Percentiles rank a stretch among this genome's conserved stretches.
Evolutionary conservation across 1,139 yeast species (phyloP).

Genomic region (Nakaseomyces kungkrabaensis): DNA sequence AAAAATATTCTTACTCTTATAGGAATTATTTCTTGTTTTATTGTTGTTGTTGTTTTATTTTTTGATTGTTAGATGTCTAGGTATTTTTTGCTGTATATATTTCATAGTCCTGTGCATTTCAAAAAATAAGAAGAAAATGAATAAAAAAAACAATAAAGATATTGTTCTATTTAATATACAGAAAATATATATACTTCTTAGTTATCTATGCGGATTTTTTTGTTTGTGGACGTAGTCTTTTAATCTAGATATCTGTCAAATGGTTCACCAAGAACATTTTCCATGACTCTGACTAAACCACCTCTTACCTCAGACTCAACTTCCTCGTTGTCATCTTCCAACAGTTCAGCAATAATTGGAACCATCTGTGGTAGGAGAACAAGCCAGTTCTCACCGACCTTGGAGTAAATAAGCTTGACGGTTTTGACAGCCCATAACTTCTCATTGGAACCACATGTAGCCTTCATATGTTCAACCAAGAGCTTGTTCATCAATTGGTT

Average conservation of each 20-base stretch:
- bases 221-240: not conserved
- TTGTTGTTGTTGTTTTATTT: too few relatives aligned
- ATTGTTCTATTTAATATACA: too few relatives aligned
- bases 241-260: slow-evolving; percentile 76
- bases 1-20: not conserved
- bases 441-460: slow-evolving; percentile 40
- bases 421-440: slow-evolving; percentile 80
- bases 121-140: too few relatives aligned
- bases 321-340: slow-evolving; percentile 90
- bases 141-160: not conserved
- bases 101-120: too few relatives aligned
- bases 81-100: too few relatives aligned
- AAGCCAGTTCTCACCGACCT: slow-evolving; percentile 93
- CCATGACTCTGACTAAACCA: slow-evolving; percentile 87
- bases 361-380: slow-evolving; percentile 84
- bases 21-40: too few relatives aligned
- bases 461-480: slow-evolving; percentile 47
- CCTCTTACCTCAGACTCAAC: slow-evolving; percentile 88
- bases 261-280: slow-evolving; percentile 88
- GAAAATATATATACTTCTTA: too few relatives aligned
- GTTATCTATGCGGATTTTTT: not conserved
- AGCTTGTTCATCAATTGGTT: slow-evolving; percentile 54
- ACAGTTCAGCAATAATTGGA: slow-evolving; percentile 87
- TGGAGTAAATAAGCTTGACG: slow-evolving; percentile 72
- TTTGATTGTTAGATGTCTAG: too few relatives aligned